phyloP scores from a whole-genome alignment of 2,329 filamentous ascomycete genomes.

The Didymella segeticola region DNA sequence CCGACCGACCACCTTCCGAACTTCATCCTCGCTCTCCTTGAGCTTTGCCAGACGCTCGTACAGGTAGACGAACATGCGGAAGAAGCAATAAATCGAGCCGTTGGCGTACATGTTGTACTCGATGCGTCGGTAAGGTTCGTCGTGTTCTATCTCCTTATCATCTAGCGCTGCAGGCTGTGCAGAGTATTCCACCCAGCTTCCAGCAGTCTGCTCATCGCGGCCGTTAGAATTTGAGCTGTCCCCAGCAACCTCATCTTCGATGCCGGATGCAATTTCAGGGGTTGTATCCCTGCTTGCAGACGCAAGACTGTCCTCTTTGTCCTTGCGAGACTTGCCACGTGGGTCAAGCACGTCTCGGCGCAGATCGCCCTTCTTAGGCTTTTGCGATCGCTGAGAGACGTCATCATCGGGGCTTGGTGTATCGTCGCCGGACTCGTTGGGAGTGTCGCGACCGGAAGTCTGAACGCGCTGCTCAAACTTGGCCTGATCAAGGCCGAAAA shows the following conservation, averaged over 20 bases:
- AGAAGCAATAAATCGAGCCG: constrained; percentile 90
- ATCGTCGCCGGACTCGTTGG: constrained; percentile 64
- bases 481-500: constrained; percentile 56
- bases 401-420: constrained; percentile 71
- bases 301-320: constrained; percentile 80
- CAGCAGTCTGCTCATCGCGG: constrained; percentile 68
- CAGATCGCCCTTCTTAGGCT: constrained; percentile 71
- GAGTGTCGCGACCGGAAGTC: constrained; percentile 47
- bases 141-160: constrained; percentile 70
- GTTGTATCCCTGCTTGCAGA: constrained; percentile 87
- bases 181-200: constrained; percentile 69
- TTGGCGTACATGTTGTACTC: constrained; percentile 93
- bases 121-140: constrained; percentile 80
- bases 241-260: constrained; percentile 75
- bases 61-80: constrained; percentile 89
- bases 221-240: constrained; percentile 63
- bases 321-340: constrained; percentile 72
- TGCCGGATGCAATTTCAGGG: constrained; percentile 78
- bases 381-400: constrained; percentile 70
- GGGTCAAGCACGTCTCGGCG: constrained; percentile 86
- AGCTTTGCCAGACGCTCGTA: constrained; percentile 84
- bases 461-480: constrained; percentile 73
- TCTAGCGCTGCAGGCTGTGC: constrained; percentile 63
- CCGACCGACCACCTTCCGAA: constrained; percentile 75
- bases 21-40: constrained; percentile 78